A percentile compares a stretch with the other conserved stretches of the same genome.
These are phyloP conservation scores for Fusarium clavum DNA, from an alignment of 2,329 filamentous ascomycete genomes.

Conservation along the genomic window DNA sequence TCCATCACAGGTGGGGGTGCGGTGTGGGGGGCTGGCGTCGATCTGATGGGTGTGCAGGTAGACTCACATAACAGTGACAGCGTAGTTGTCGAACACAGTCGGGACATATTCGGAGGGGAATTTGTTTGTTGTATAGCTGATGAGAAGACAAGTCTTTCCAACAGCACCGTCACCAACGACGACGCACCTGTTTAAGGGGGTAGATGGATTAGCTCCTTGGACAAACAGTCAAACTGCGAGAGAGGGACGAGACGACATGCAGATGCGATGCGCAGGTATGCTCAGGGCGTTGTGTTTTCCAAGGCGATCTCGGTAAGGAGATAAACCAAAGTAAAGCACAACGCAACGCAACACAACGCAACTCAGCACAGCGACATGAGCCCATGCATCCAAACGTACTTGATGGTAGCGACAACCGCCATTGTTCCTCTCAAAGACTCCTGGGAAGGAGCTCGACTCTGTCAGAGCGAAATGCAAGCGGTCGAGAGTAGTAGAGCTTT, in stretches of 20 bases:
- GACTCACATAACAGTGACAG: conserved; percentile 98
- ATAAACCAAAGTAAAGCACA: conserved; percentile 2
- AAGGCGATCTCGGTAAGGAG: conserved; percentile 11
- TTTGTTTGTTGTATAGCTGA: conserved; percentile 99
- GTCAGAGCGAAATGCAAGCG: conserved; percentile 38
- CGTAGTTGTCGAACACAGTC: conserved; percentile 99
- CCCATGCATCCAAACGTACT: conserved; percentile 58
- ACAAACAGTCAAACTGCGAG: not conserved
- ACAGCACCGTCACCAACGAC: conserved; percentile 99
- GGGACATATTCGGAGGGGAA: conserved; percentile 99
- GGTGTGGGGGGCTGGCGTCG: conserved; percentile 30
- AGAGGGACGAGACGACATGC: conserved; percentile 6
- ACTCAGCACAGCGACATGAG: conserved; percentile 19
- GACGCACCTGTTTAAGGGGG: conserved; percentile 77
- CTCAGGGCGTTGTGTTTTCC: not conserved
- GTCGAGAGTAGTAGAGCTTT: conserved; percentile 42
- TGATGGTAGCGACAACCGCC: conserved; percentile 74
- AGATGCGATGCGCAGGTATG: conserved; percentile 34
- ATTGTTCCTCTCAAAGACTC: conserved; percentile 57
- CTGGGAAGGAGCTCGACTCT: conserved; percentile 52
- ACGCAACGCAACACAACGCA: not conserved
- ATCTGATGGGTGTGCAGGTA: conserved; percentile 35
- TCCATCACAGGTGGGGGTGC: conserved; percentile 26
- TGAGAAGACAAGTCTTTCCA: conserved; percentile 98
- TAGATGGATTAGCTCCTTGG: conserved; percentile 37